Conservation (phyloP, 305 asterid species). For the Fraxinus dipetala region DNA sequence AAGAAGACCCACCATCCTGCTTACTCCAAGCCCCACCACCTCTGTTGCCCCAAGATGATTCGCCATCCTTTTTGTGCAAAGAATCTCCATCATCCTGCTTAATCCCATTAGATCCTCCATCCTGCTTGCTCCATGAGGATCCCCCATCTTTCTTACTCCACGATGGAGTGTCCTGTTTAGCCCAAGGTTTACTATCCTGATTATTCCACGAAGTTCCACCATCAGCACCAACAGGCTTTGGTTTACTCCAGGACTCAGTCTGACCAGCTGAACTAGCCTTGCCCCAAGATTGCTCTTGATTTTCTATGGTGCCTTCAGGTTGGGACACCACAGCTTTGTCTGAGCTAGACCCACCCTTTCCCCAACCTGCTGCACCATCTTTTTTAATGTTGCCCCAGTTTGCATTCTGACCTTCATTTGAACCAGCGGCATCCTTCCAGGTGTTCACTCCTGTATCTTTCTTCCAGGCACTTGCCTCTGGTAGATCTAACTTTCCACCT, state of each 20-base stretch:
- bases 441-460: conserved; percentile 25
- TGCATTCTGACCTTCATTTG: conserved; percentile 24
- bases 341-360: conserved; percentile 24
- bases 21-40: conserved; percentile 20
- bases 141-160: conserved; percentile 39
- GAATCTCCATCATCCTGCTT: conserved; percentile 2
- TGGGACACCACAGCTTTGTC: conserved; percentile 22
- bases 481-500: conserved; percentile 35
- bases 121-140: conserved; percentile 41
- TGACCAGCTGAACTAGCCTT: conserved; percentile 17
- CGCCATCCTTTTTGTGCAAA: background rate
- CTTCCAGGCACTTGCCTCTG: conserved; percentile 41
- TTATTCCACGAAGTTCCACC: conserved; percentile 37
- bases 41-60: conserved; percentile 22
- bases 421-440: conserved; percentile 16
- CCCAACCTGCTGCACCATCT: conserved; percentile 33
- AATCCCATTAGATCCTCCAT: conserved; percentile 20
- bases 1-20: conserved; percentile 31
- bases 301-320: conserved; percentile 6
- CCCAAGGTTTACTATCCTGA: conserved; percentile 33
- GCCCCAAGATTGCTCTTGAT: conserved; percentile 10
- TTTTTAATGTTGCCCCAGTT: conserved; percentile 29
- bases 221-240: conserved; percentile 27
- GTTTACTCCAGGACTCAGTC: conserved; percentile 32
- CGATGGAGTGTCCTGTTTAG: conserved; percentile 30